These are phyloP conservation scores for Yamagishiella unicocca DNA, from an alignment of 139 green algal species.

Conservation along the genomic window DNA sequence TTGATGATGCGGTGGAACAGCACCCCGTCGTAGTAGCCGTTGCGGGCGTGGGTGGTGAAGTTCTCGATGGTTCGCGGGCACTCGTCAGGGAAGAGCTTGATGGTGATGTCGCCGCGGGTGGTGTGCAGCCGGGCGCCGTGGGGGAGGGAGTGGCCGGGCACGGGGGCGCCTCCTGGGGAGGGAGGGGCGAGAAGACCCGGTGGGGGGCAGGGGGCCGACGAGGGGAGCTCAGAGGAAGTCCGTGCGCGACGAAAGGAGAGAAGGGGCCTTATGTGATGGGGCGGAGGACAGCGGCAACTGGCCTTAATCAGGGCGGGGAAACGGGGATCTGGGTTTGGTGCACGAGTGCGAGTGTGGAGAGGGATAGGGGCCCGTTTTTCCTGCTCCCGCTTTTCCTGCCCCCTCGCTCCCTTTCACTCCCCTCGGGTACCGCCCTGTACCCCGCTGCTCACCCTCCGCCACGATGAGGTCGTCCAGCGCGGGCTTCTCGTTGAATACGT, in stretches of 20 bases:
- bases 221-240: too few relatives aligned
- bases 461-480: conserved; percentile 64
- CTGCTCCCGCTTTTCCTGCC: not conserved
- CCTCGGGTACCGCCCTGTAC: not conserved
- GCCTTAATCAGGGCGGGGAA: too few relatives aligned
- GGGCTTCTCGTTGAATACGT: conserved; percentile 98
- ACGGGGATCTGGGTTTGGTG: too few relatives aligned
- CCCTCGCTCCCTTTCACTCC: not conserved
- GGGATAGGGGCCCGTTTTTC: not conserved
- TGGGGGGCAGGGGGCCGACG: too few relatives aligned
- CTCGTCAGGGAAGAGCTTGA: conserved; percentile 96
- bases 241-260: too few relatives aligned
- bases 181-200: not conserved
- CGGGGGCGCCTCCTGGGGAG: conserved; percentile 26
- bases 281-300: too few relatives aligned
- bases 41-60: conserved; percentile 94
- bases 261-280: too few relatives aligned
- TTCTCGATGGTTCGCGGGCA: conserved; percentile 98
- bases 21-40: conserved; percentile 96
- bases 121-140: conserved; percentile 90
- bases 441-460: conserved; percentile 26
- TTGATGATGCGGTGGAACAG: conserved; percentile 98
- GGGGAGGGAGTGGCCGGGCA: conserved; percentile 65
- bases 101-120: conserved; percentile 84
- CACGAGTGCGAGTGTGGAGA: too few relatives aligned